phyloP scores from a whole-genome alignment of 495 filamentous ascomycete species.

The Penicillium nucicola region DNA sequence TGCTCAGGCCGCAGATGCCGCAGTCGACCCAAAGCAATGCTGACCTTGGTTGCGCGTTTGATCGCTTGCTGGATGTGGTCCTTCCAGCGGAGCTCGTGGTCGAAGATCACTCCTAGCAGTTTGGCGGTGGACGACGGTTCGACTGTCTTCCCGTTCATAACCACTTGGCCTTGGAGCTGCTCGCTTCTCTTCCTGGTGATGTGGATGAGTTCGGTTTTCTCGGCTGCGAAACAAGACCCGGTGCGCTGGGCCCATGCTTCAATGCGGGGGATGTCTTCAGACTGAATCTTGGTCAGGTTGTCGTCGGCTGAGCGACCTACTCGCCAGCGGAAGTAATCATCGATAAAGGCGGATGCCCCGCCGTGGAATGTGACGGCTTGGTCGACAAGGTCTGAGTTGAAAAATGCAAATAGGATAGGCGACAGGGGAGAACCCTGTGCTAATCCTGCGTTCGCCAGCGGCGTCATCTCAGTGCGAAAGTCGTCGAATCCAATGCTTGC shows the following conservation, averaged over 20 bases:
- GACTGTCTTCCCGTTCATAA: constrained; percentile 16
- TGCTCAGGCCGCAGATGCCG: constrained; percentile 14
- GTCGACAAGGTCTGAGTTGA: constrained; percentile 24
- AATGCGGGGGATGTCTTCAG: constrained; percentile 9
- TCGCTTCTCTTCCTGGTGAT: constrained; percentile 13
- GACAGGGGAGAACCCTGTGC: constrained; percentile 27
- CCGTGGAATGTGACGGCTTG: constrained; percentile 16
- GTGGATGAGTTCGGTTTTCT: constrained; percentile 29
- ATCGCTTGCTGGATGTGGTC: neutral
- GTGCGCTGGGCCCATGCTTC: constrained; percentile 13
- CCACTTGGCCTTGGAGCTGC: neutral
- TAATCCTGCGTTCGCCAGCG: constrained; percentile 20
- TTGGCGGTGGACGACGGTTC: constrained; percentile 15
- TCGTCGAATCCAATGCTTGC: constrained; percentile 26
- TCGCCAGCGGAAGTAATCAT: constrained; percentile 17
- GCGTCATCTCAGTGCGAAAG: constrained; percentile 7
- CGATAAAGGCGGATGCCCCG: constrained; percentile 15
- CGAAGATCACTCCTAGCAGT: constrained; percentile 17
- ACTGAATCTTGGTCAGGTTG: constrained; percentile 15
- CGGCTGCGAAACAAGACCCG: constrained; percentile 12
- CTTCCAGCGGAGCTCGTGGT: constrained; percentile 17
- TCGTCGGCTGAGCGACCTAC: constrained; percentile 13
- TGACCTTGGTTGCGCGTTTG: too few species aligned
- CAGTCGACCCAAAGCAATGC: too few species aligned
- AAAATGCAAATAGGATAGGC: constrained; percentile 26